Base-by-base conservation (phyloP, 441 rosid species). In the Breynia disticha region DNA sequence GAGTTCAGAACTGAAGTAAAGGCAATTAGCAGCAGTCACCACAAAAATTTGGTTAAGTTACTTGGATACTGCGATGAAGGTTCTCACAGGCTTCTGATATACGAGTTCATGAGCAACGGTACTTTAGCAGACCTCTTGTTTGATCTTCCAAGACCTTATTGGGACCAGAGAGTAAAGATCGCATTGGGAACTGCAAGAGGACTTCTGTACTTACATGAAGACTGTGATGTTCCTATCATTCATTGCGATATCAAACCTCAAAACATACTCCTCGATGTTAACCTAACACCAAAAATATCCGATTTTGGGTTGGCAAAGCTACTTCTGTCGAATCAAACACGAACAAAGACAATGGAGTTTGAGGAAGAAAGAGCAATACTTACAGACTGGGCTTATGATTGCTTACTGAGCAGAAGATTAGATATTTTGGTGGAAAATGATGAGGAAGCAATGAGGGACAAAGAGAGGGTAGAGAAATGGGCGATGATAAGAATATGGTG, bases 1-100 rank as follows among this genome's bases (percentile, higher is more conserved):
- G 55, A 51, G 8, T 51, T 51, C 55, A 51, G 7, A 24, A 51
- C 55, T 0, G 55, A 51, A 24, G 39, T 51, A 19, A 51, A 32
- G n/a, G 41, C 22, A 15, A 51, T 22, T 16, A 42, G 55, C 17
- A 32, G 16, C 10, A 51, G 41, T 12, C 24, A 24, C 19, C 55
- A 51, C 42, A 24, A n/a, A 19, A 51, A 51, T 10, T 15, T 51
- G 19, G 55, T 51, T 9, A 15, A 24, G 18, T 32, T 51, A 18
- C 39, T 22, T 11, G 55, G 55, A 32, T 51, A 13, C n/a, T 51
- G 55, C 18, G 37, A 51, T 15, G 42, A 51, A 14, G 55, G 41
- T 18, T 1, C 15, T 28, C 2, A 32, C 18, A 14, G 41, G 16
- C 18, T 51, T 28, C 55, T 51, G 10, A 42, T 51, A 8, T 51